Evolutionary conservation across 306 rosid species (phyloP).

Genomic region (Lathyrus oleraceus): DNA sequence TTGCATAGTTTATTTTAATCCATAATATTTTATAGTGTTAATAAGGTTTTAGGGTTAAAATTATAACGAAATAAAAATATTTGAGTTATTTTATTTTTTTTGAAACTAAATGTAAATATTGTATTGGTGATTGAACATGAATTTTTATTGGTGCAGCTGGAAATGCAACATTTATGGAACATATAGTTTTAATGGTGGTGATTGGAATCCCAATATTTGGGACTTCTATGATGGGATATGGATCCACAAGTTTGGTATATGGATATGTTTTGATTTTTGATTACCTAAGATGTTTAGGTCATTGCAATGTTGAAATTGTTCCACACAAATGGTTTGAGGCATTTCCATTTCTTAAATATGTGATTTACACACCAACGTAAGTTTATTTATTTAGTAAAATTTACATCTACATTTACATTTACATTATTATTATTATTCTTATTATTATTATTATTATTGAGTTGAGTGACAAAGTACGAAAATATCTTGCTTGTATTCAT

Average conservation of each 20-base stretch:
- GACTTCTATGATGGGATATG: slow-evolving; percentile 59
- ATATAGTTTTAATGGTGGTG: slow-evolving; percentile 51
- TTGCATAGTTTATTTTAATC: not conserved
- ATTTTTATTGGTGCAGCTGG: slow-evolving; percentile 58
- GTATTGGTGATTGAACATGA: not conserved
- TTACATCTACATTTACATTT: not conserved
- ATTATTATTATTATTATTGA: no score
- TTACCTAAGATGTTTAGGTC: slow-evolving; percentile 79
- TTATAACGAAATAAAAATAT: not conserved
- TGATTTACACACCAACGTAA: slow-evolving; percentile 89
- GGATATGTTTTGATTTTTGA: slow-evolving; percentile 66
- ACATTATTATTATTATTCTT: no score
- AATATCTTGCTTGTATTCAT: slow-evolving; percentile 5
- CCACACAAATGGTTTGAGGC: slow-evolving; percentile 58
- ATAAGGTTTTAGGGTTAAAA: not conserved
- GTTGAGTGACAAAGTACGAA: not conserved
- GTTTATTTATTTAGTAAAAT: slow-evolving; percentile 26
- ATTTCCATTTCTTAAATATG: slow-evolving; percentile 62
- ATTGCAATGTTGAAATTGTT: slow-evolving; percentile 71
- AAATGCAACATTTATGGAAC: slow-evolving; percentile 70
- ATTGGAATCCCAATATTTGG: slow-evolving; percentile 75
- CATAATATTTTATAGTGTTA: not conserved
- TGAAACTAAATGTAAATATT: not conserved
- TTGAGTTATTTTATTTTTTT: not conserved
- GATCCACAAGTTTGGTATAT: slow-evolving; percentile 59